These are phyloP conservation scores for Hamiltosporidium tvaerminnensis DNA, from an alignment of 371 early-diverging fungal species.

Conservation along the genomic window DNA sequence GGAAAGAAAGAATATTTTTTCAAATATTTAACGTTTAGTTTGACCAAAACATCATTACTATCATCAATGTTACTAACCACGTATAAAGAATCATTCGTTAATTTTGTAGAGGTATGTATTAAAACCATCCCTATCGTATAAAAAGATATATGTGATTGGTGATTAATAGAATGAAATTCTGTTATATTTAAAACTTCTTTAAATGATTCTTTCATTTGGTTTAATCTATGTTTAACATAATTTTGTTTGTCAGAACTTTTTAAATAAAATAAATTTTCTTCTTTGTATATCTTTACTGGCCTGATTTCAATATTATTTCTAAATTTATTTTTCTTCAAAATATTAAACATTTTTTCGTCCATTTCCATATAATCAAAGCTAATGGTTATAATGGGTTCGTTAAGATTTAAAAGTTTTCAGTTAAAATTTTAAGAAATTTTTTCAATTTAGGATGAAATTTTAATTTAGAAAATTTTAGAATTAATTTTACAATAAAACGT, in stretches of 20 bases:
- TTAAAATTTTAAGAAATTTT: no score
- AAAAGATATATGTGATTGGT: conserved; percentile 3
- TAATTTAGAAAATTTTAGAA: no score
- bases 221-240: conserved; percentile 18
- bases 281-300: background rate
- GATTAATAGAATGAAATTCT: conserved; percentile 17
- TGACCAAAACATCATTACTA: conserved; percentile 18
- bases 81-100: conserved; percentile 2
- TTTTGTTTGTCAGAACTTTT: conserved; percentile 14
- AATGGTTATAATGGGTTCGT: no score
- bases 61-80: conserved; percentile 18
- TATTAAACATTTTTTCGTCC: no score
- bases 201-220: conserved; percentile 12
- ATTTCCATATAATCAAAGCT: no score
- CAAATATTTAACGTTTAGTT: conserved; percentile 20
- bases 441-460: no score
- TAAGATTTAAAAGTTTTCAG: no score
- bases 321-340: no score
- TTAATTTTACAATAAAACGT: no score
- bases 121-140: conserved; percentile 29
- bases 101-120: conserved; percentile 8
- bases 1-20: conserved; percentile 30
- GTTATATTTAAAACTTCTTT: conserved; percentile 18
- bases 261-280: conserved; percentile 21
- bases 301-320: background rate